Conservation (phyloP, 2,329 filamentous ascomycete species). For the Monosporascus sp. region DNA sequence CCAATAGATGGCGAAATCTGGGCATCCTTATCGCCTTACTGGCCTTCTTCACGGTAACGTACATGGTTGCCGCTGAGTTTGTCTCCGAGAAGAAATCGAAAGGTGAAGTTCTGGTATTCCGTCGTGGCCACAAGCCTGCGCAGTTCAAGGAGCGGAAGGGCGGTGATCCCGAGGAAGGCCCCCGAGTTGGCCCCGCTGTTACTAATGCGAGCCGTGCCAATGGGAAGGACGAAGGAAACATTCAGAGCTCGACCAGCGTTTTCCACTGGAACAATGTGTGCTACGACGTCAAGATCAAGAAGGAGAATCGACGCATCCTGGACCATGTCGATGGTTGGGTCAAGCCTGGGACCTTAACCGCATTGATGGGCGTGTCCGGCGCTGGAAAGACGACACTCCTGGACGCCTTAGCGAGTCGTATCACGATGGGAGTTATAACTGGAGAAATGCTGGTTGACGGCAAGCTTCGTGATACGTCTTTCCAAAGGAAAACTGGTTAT, state of each 20-base stretch:
- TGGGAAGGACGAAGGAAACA: conserved; percentile 35
- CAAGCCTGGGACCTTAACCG: conserved; percentile 84
- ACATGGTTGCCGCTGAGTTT: conserved; percentile 61
- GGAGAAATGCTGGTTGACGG: conserved; percentile 72
- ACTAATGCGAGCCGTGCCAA: conserved; percentile 39
- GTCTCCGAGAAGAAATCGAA: conserved; percentile 65
- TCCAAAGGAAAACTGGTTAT: conserved; percentile 89
- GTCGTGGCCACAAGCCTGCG: conserved; percentile 58
- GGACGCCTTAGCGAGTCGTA: conserved; percentile 78
- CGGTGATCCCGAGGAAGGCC: conserved; percentile 49
- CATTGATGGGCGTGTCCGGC: conserved; percentile 85
- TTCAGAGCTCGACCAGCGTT: conserved; percentile 61
- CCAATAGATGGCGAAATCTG: conserved; percentile 65
- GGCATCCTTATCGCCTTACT: conserved; percentile 64
- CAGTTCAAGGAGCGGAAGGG: conserved; percentile 56
- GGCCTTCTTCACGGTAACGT: conserved; percentile 54
- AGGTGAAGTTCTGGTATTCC: conserved; percentile 72
- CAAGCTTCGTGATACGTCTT: conserved; percentile 67
- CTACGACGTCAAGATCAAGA: conserved; percentile 74
- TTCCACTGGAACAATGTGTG: conserved; percentile 85
- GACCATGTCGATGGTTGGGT: conserved; percentile 90
- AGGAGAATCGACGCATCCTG: conserved; percentile 67
- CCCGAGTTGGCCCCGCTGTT: conserved; percentile 40
- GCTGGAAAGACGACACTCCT: conserved; percentile 93
- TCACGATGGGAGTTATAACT: conserved; percentile 81